Conservation (phyloP, 768 basidiomycete genomes). For the Termitomyces sp. region DNA sequence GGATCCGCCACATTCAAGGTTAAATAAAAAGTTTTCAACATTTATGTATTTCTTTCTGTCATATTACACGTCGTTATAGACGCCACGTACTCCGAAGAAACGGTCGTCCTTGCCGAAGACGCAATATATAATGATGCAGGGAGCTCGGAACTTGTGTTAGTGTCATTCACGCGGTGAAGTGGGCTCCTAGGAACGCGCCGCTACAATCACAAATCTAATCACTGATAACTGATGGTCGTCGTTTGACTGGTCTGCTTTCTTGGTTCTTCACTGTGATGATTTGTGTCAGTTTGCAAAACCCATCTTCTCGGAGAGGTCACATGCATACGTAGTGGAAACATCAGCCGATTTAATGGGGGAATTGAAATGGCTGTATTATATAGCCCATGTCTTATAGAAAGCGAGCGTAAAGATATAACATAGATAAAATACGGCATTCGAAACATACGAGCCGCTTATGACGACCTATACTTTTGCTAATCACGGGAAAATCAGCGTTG, state of each 20-base stretch:
- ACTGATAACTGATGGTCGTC: conserved; percentile 11
- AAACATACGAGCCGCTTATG: background rate
- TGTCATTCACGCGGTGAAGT: background rate
- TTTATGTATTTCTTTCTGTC: background rate
- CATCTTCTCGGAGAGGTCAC: background rate
- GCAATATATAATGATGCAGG: background rate
- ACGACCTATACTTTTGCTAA: conserved; percentile 8
- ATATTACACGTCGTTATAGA: background rate
- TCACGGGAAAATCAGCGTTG: background rate
- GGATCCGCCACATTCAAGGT: conserved; percentile 7
- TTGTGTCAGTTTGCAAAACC: background rate
- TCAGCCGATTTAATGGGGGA: background rate
- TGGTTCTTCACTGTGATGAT: background rate
- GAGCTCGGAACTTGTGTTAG: background rate
- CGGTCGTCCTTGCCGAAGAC: background rate
- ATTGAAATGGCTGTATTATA: conserved; percentile 2
- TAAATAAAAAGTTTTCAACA: background rate
- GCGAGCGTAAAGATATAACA: conserved; percentile 7
- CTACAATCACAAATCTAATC: conserved; percentile 14
- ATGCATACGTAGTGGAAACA: background rate
- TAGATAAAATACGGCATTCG: conserved; percentile 13
- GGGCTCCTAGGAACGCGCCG: conserved; percentile 6
- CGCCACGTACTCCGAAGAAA: background rate
- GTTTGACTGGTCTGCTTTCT: conserved; percentile 1
- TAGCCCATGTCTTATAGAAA: background rate